phyloP scores from a whole-genome alignment of 345 rosid genomes.

The Citrus hindsii region DNA sequence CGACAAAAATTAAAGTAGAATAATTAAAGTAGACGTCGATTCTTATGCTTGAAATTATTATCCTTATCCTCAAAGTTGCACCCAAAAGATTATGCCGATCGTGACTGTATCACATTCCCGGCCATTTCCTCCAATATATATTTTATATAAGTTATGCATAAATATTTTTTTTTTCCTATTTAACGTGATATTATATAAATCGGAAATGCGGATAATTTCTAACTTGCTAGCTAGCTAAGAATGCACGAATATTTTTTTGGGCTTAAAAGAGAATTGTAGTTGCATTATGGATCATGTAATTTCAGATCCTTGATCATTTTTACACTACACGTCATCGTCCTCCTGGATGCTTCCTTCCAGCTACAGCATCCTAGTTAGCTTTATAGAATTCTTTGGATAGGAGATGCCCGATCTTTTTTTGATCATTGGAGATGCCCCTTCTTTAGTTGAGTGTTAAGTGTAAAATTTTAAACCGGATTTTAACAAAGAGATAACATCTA shows the following conservation, averaged over 20 bases:
- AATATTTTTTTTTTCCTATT: background rate
- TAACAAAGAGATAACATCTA: too few species aligned
- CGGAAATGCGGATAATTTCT: too few species aligned
- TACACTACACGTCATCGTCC: background rate
- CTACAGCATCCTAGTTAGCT: background rate
- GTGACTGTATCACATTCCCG: background rate
- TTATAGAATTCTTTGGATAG: background rate
- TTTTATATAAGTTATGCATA: background rate
- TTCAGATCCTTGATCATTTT: background rate
- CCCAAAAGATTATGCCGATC: background rate
- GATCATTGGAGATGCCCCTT: constrained; percentile 2
- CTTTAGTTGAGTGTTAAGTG: background rate
- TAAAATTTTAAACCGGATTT: background rate
- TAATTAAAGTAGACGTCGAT: background rate
- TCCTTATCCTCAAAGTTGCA: background rate
- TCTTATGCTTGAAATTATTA: constrained; percentile 21
- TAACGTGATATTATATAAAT: too few species aligned
- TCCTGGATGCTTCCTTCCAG: background rate
- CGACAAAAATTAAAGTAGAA: constrained; percentile 13
- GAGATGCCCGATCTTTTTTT: constrained; percentile 2
- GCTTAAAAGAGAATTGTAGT: background rate
- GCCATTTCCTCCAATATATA: background rate
- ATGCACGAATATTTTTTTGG: background rate
- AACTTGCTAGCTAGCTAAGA: background rate
- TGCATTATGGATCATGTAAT: background rate